phyloP scores from a whole-genome alignment of 75 land plant species.

The Selaginella tamariscina region DNA sequence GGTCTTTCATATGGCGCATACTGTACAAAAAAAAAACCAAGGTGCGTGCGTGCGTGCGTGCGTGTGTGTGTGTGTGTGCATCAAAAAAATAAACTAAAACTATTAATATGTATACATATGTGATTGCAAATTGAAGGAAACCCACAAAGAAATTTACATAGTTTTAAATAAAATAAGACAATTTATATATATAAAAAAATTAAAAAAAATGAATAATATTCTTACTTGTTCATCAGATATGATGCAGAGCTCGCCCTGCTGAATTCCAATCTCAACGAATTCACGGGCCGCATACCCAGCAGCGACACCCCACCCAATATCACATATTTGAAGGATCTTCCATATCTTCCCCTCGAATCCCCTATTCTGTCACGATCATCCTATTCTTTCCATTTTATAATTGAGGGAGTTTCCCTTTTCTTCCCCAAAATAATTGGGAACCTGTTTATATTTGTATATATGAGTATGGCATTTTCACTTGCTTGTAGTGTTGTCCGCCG shows the following conservation, averaged over 20 bases:
- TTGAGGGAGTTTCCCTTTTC: neutral
- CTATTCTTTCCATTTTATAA: too few relatives aligned
- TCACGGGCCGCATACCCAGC: slow-evolving; percentile 92
- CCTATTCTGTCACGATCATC: too few relatives aligned
- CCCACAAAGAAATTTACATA: neutral
- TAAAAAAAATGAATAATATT: neutral
- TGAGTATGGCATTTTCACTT: neutral
- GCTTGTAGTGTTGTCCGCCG: neutral
- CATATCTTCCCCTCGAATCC: slow-evolving; percentile 37
- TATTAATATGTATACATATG: too few relatives aligned
- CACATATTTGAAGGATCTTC: slow-evolving; percentile 70
- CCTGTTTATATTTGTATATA: neutral
- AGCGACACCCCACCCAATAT: slow-evolving; percentile 74
- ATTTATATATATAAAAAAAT: neutral
- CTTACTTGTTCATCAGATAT: slow-evolving; percentile 77
- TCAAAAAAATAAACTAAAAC: neutral
- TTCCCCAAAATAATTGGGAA: neutral
- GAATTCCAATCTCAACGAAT: slow-evolving; percentile 53
- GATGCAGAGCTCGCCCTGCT: slow-evolving; percentile 73
- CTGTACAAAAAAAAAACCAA: slow-evolving; percentile 31
- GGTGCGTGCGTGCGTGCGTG: too few relatives aligned
- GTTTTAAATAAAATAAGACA: neutral
- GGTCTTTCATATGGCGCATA: slow-evolving; percentile 93
- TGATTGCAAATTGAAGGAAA: neutral
- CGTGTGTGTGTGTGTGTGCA: too few relatives aligned